A percentile compares a stretch with the other conserved stretches of the same genome.
These are phyloP conservation scores for Emmonsia crescens DNA, from an alignment of 2,329 filamentous ascomycete genomes.

Conservation along the genomic window DNA sequence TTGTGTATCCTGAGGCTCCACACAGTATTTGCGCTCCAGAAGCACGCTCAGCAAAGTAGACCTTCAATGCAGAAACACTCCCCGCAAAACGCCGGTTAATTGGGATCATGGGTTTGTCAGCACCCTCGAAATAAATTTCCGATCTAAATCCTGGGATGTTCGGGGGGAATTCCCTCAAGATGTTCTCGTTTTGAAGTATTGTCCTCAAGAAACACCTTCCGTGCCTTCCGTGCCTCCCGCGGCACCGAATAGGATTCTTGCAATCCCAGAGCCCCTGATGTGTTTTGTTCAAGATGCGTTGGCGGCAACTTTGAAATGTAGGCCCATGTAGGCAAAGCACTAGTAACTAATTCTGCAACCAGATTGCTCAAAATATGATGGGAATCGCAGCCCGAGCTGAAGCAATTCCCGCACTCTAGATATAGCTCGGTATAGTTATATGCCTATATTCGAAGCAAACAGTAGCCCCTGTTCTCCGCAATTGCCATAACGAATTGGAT, in stretches of 20 bases:
- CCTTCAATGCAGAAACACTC: conserved; percentile 41
- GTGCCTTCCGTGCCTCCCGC: conserved; percentile 17
- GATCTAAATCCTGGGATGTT: conserved; percentile 27
- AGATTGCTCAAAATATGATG: neutral
- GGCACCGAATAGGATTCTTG: conserved; percentile 19
- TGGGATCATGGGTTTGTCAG: conserved; percentile 36
- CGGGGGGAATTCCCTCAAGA: conserved; percentile 25
- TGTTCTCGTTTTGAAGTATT: conserved; percentile 36
- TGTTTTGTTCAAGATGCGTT: neutral
- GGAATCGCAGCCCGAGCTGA: neutral
- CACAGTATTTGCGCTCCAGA: conserved; percentile 37
- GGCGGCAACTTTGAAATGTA: neutral
- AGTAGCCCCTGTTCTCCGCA: neutral
- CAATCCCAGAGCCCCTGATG: neutral
- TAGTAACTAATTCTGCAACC: neutral
- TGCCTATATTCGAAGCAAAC: neutral
- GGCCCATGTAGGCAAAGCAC: too few species aligned
- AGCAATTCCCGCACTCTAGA: neutral
- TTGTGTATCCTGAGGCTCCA: conserved; percentile 23
- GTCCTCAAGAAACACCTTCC: conserved; percentile 27
- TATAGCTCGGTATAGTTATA: neutral
- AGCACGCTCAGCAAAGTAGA: conserved; percentile 36
- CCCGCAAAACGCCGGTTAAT: conserved; percentile 50
- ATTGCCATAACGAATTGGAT: neutral
- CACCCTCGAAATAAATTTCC: conserved; percentile 35